Conservation (phyloP, 78 protist species). For the Ministeria vibrans region DNA sequence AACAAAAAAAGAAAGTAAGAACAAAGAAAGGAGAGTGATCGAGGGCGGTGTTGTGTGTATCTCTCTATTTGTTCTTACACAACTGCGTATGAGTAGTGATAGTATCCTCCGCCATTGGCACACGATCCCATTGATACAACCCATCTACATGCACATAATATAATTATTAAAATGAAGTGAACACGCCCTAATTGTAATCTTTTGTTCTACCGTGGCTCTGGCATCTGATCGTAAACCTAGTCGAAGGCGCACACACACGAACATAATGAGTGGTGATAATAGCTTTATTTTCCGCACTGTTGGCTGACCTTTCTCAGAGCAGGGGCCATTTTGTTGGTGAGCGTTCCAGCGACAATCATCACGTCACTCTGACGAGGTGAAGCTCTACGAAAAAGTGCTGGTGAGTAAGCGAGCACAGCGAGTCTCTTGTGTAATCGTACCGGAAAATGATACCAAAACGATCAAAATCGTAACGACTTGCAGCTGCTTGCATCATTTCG, state of each 20-base stretch:
- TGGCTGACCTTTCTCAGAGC: conserved; percentile 62
- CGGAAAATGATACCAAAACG: conserved; percentile 90
- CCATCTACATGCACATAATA: too few species aligned
- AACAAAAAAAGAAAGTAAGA: not conserved
- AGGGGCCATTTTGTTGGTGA: conserved; percentile 97
- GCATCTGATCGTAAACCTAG: conserved; percentile 32
- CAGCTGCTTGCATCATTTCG: conserved; percentile 93
- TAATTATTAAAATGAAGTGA: too few species aligned
- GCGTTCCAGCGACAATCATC: conserved; percentile 94
- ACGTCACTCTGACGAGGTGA: conserved; percentile 90
- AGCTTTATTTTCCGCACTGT: not conserved
- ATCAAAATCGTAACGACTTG: conserved; percentile 91
- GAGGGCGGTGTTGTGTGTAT: not conserved
- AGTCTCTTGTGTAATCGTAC: not conserved
- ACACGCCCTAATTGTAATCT: too few species aligned
- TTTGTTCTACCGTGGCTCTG: conserved; percentile 49
- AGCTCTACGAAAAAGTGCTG: conserved; percentile 24
- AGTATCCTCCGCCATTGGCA: conserved; percentile 97
- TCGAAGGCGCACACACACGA: not conserved
- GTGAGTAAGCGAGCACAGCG: not conserved
- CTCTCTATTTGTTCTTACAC: conserved; percentile 37
- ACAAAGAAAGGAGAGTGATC: not conserved
- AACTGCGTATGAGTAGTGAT: conserved; percentile 92
- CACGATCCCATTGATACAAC: conserved; percentile 93
- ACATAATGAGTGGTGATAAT: not conserved